A percentile compares a stretch with the other conserved stretches of the same genome.
Conservation (phyloP, 176 grass and related monocot species). For the Pharus latifolius region DNA sequence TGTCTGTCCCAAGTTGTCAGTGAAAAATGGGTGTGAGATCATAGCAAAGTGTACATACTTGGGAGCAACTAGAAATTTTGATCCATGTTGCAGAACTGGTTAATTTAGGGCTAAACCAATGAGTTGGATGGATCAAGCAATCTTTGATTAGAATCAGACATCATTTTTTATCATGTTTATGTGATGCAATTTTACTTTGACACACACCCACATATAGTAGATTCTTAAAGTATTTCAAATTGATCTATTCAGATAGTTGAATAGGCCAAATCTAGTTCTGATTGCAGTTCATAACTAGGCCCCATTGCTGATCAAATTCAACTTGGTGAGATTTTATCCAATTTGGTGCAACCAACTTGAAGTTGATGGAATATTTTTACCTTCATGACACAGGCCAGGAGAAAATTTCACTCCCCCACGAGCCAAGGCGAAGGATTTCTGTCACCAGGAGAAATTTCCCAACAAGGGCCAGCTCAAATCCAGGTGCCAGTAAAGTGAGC, state of each 20-base stretch:
- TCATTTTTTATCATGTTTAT: too few relatives aligned
- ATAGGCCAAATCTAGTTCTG: not conserved
- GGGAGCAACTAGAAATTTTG: not conserved
- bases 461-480: slow-evolving; percentile 15
- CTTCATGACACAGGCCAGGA: not conserved
- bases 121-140: not conserved
- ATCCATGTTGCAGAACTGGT: not conserved
- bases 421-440: not conserved
- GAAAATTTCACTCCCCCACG: not conserved
- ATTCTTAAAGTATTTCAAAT: too few relatives aligned
- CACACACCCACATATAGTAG: too few relatives aligned
- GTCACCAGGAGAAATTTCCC: not conserved
- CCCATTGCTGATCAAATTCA: not conserved
- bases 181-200: too few relatives aligned
- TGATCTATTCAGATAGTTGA: not conserved
- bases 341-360: not conserved
- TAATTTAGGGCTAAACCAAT: not conserved
- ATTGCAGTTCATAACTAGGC: too few relatives aligned
- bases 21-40: not conserved
- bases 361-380: not conserved
- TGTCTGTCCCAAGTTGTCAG: not conserved
- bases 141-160: not conserved
- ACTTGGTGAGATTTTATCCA: not conserved
- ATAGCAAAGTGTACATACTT: not conserved
- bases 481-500: slow-evolving; percentile 26